Evolutionary conservation across 1,139 yeast species (phyloP), one percentile per base, ranked within the genome.

Genomic region (Sugiyamaella sp.): DNA sequence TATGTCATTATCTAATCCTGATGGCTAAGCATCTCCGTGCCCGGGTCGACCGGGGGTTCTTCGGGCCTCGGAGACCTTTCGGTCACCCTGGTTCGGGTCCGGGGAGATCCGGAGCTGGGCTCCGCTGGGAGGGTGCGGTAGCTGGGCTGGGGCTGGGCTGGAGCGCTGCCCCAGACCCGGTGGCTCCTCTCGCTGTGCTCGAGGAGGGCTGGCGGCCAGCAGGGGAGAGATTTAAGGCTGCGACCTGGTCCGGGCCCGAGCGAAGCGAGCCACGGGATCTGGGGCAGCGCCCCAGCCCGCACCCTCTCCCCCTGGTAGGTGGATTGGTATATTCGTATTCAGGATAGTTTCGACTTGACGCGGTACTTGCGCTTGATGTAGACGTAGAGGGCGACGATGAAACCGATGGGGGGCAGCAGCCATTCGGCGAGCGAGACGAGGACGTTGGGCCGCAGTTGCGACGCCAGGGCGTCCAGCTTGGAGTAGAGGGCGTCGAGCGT

Each of bases 331-430:
- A 10, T 4, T 12, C 14, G 35, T 29, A 12, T 4, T 41, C 27
- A 42, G 25, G 43, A 29, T 12, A 52, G 37, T 20, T 40, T 49
- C n/a, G 53, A 24, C 42, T 45, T 35, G 25, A 29, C 24, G n/a
- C 24, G 50, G 20, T 29, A 17, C 25, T 39, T 46, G 16, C 53
- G 47, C 38, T 39, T 38, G 29, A 49, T 38, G 41, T 53, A 53
- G 35, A 38, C 41, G 24, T 45, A 44, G 4, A 77, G 62, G 0
- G 88, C 90, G 41, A 87, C 83, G 12, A 83, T 65, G 19, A 75
- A 66, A 27, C 87, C 91, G 39, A 87, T 63, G 0, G 86, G 78
- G 1, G 91, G 88, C 59, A 82, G 66, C 1, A 79, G 57, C 57
- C 76, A 69, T 54, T 80, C 78, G 3, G 79, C 54, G 12, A 69